Evolutionary conservation across 2,329 filamentous ascomycete species (phyloP), one percentile per base, ranked within the genome.

Genomic region (Xylaria sp.): DNA sequence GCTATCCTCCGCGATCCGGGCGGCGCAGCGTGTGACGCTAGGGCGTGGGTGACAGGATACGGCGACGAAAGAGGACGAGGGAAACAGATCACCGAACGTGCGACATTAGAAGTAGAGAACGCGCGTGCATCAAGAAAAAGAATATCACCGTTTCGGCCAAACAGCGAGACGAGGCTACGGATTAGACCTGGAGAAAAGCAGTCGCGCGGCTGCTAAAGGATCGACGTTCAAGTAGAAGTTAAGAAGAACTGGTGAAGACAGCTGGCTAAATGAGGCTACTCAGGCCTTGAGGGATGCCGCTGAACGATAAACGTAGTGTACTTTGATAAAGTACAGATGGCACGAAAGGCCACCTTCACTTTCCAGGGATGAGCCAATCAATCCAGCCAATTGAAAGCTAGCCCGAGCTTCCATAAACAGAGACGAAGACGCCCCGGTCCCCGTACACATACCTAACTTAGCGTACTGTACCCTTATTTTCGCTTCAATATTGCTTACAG

Each of bases 261-360:
- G 62, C 67, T 70, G 67, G 69, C 64, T 54, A 23, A 57, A 57
- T 36, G 59, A 71, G 59, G 66, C 61, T 55, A 39, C 41, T 68
- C 60, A 15, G 63, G 58, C 59, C 66, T 60, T 46, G 55, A 54
- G 49, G 56, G 60, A 58, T 57, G 28, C 60, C 31, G 36, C 58
- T 61, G 9, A 41, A 70, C 13, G 62, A 62, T 52, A 62, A 49
- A n/a, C n/a, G n/a, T n/a, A n/a, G n/a, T n/a, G 10, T 57, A 55
- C 28, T 54, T 3, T 4, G 28, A 33, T 31, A 54, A 20, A 49
- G 31, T 13, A 31, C 41, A 52, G 49, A 23, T 51, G 18, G 62
- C 59, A 23, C 68, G 72, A 77, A 76, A 77, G 75, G 75, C 75
- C 75, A 77, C 75, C 74, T 77, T 76, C 72, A 66, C 75, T 71